phyloP scores from a whole-genome alignment of 2,329 filamentous ascomycete genomes.

The Colletotrichum musae region DNA sequence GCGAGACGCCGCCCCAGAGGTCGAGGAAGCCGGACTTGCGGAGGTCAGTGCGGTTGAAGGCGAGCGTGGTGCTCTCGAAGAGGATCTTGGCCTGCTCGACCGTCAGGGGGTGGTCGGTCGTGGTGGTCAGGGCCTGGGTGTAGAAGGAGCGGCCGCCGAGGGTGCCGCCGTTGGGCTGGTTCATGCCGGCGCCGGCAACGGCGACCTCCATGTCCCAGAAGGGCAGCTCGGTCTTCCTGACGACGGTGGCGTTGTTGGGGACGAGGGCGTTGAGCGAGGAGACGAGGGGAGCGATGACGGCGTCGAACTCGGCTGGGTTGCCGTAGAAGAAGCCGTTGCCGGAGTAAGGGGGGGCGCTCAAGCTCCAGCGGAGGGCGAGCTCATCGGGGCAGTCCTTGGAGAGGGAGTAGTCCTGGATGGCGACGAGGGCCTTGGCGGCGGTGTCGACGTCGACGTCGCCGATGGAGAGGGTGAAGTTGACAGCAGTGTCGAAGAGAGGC shows the following conservation, averaged over 20 bases:
- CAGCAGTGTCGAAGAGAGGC: constrained; percentile 33
- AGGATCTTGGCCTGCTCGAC: constrained; percentile 35
- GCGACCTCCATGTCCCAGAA: constrained; percentile 43
- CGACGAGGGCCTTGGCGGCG: constrained; percentile 34
- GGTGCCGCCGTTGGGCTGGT: constrained; percentile 35
- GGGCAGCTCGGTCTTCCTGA: constrained; percentile 32
- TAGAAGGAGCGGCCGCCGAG: constrained; percentile 38
- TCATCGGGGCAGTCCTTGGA: constrained; percentile 37
- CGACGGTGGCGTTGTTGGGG: constrained; percentile 22
- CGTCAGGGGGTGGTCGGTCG: constrained; percentile 38
- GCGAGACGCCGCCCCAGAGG: constrained; percentile 41
- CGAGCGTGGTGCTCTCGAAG: constrained; percentile 30
- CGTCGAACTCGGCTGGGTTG: constrained; percentile 35
- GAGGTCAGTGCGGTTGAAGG: constrained; percentile 40
- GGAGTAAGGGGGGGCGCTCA: constrained; percentile 21
- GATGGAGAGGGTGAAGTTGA: constrained; percentile 38
- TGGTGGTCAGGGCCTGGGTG: constrained; percentile 40
- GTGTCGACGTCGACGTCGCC: constrained; percentile 20
- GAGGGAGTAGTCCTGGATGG: constrained; percentile 39
- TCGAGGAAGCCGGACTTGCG: constrained; percentile 41
- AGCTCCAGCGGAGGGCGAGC: constrained; percentile 38
- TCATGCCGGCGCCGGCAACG: constrained; percentile 39
- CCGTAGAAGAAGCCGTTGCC: constrained; percentile 41
- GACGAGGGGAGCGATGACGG: constrained; percentile 29
- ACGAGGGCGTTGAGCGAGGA: constrained; percentile 29